Evolutionary conservation across 2,329 filamentous ascomycete species (phyloP).

Genomic region (Chlorencoelia australis): DNA sequence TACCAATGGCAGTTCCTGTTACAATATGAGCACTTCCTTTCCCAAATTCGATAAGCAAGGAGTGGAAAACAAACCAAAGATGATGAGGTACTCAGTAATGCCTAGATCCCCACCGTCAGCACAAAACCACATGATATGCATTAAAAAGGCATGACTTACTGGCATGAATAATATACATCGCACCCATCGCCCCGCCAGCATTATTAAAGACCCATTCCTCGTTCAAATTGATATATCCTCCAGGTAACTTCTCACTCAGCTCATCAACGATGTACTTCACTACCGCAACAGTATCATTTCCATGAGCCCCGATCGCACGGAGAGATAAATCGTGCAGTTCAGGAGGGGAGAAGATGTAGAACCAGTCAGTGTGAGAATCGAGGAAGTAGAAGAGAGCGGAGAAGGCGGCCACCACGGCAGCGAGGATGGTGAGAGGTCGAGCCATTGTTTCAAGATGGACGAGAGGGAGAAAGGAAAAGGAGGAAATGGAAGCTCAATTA

Average conservation of each 20-base stretch:
- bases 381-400: constrained; percentile 43
- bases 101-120: constrained; percentile 31
- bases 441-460: too few species aligned
- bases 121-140: constrained; percentile 1
- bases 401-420: constrained; percentile 44
- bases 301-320: constrained; percentile 56
- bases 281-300: constrained; percentile 62
- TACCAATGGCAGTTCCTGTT: constrained; percentile 61
- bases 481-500: too few species aligned
- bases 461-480: too few species aligned
- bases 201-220: constrained; percentile 92
- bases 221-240: constrained; percentile 52
- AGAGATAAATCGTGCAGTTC: constrained; percentile 60
- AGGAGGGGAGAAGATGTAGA: constrained; percentile 67
- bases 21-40: not conserved
- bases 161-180: constrained; percentile 82
- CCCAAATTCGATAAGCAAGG: not conserved
- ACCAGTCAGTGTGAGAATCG: constrained; percentile 40
- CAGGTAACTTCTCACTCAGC: constrained; percentile 41
- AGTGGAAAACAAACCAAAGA: constrained; percentile 48
- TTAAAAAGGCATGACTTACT: constrained; percentile 42
- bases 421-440: constrained; percentile 36
- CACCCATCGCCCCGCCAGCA: constrained; percentile 82
- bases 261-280: constrained; percentile 61
- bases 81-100: constrained; percentile 82